Base-by-base conservation (phyloP, 2,329 filamentous ascomycete genomes). In the Diaporthe longicolla region DNA sequence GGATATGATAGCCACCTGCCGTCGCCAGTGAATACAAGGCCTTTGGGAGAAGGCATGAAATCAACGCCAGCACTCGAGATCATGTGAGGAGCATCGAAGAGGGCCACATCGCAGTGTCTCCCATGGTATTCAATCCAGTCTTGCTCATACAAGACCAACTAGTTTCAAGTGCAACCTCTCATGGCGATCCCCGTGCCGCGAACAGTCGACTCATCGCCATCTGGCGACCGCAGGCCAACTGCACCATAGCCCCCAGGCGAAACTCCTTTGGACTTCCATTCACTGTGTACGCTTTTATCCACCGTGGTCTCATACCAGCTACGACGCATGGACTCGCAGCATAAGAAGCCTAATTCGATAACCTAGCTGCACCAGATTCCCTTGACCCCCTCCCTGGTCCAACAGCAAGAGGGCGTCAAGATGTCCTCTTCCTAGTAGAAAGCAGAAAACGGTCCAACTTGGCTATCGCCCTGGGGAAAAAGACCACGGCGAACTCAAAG, bases 331-430 rank as follows among this genome's bases (percentile, higher is more conserved):
- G 7, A 48, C 24, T 26, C 8, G 21, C 37, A 21, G 9, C 3
- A 5, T 9, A 4, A 21, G 19, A 45, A 21, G 32, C 13, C 29
- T 54, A 54, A n/a, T 40, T 52, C 21, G 37, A 21, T 5, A 9
- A 32, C 0, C 48, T 4, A 35, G 6, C 8, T 29, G 15, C 32
- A 17, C 48, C 52, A 10, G n/a, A 40, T 11, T 66, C n/a, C 63
- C 32, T n/a, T n/a, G n/a, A n/a, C n/a, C n/a, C n/a, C n/a, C n/a
- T n/a, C n/a, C 45, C n/a, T 66, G 32, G 45, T 32, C 9, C 26
- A 52, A 66, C 63, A 21, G 61, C 43, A 45, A 66, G 5, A 24
- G n/a, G n/a, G 43, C 61, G 43, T 66, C 43, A 29, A 43, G 43
- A 40, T 29, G 17, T 40, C 24, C 6, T 37, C 17, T 40, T 26